phyloP scores from a whole-genome alignment of 2,329 filamentous ascomycete genomes.

The Phialophora tarda region DNA sequence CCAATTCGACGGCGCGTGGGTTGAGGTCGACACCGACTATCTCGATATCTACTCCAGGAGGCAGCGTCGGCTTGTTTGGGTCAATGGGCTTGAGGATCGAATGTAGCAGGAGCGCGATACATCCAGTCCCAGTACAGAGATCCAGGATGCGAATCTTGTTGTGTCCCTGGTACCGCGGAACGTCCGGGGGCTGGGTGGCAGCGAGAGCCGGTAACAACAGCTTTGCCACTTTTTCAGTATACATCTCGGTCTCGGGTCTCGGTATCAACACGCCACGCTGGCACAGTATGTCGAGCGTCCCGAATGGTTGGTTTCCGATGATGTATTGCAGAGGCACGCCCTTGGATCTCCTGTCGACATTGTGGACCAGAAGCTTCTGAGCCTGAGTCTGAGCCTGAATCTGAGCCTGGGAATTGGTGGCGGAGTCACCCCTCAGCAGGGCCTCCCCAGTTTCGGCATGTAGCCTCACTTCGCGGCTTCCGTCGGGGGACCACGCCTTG shows the following conservation, averaged over 20 bases:
- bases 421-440: neutral
- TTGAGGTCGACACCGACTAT: slow-evolving; percentile 79
- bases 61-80: neutral
- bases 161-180: neutral
- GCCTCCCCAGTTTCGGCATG: neutral
- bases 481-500: neutral
- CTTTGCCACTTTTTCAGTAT: slow-evolving; percentile 31
- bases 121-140: slow-evolving; percentile 88
- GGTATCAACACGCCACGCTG: slow-evolving; percentile 82
- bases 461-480: neutral
- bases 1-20: slow-evolving; percentile 66
- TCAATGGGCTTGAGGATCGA: slow-evolving; percentile 57
- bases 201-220: slow-evolving; percentile 16
- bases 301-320: slow-evolving; percentile 86
- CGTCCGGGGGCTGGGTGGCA: neutral
- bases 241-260: slow-evolving; percentile 55
- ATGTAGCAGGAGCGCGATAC: slow-evolving; percentile 79
- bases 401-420: neutral
- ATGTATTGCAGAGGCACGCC: slow-evolving; percentile 89
- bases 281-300: slow-evolving; percentile 78
- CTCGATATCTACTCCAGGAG: slow-evolving; percentile 46
- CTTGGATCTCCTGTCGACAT: slow-evolving; percentile 54
- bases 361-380: slow-evolving; percentile 9
- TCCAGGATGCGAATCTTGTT: slow-evolving; percentile 70
- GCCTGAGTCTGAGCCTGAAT: neutral